These are phyloP conservation scores for Mrakia blollopis DNA, from an alignment of 768 basidiomycete genomes.

Conservation along the genomic window DNA sequence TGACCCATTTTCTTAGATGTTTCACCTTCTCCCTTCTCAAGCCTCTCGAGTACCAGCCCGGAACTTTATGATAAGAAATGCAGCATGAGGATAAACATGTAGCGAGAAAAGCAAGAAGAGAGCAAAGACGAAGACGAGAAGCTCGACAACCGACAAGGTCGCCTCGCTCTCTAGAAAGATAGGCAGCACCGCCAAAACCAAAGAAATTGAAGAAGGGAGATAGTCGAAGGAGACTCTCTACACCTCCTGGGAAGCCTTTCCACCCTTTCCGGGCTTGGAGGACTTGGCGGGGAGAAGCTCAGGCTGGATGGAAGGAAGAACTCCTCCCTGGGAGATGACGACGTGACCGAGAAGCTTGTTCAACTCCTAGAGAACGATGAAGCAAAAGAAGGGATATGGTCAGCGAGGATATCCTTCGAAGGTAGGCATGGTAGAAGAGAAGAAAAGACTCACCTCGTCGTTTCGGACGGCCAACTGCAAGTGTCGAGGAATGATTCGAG, in stretches of 20 bases:
- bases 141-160: neutral
- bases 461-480: constrained; percentile 48
- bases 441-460: constrained; percentile 52
- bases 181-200: no score
- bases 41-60: neutral
- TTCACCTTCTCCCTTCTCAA: no score
- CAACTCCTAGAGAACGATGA: constrained; percentile 49
- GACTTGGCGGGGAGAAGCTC: constrained; percentile 58
- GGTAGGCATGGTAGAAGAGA: no score
- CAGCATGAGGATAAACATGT: neutral
- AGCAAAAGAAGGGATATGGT: no score
- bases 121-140: neutral
- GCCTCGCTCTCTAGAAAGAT: neutral
- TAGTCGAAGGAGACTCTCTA: neutral
- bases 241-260: constrained; percentile 34
- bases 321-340: constrained; percentile 87
- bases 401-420: no score
- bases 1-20: neutral
- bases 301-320: constrained; percentile 65
- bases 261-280: constrained; percentile 39
- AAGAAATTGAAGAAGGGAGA: neutral
- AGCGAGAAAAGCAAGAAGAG: neutral
- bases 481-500: constrained; percentile 94
- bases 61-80: neutral
- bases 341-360: constrained; percentile 68